Conservation (phyloP, 2,329 filamentous ascomycete species). For the Grosmannia clavigera region DNA sequence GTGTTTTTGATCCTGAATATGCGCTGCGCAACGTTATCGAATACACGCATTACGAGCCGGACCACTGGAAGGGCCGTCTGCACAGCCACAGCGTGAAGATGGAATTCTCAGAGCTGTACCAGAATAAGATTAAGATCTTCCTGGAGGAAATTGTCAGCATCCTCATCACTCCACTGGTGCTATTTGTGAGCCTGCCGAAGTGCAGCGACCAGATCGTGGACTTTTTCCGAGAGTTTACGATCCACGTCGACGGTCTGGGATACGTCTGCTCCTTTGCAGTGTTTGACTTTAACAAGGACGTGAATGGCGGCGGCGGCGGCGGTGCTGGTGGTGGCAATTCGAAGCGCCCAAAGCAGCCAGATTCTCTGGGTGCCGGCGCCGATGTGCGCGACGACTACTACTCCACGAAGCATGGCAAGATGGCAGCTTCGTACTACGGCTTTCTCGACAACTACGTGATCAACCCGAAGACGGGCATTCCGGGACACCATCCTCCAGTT, state of each 20-base stretch:
- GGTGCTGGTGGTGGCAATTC: not conserved
- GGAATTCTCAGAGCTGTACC: slow-evolving; percentile 83
- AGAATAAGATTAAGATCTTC: slow-evolving; percentile 85
- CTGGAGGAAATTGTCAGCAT: slow-evolving; percentile 87
- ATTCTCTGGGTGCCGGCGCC: slow-evolving; percentile 22
- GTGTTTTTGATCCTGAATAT: slow-evolving; percentile 84
- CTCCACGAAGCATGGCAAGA: slow-evolving; percentile 89
- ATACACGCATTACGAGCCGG: slow-evolving; percentile 83
- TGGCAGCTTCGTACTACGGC: slow-evolving; percentile 93
- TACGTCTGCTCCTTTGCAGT: slow-evolving; percentile 96
- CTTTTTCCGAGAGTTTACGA: slow-evolving; percentile 95
- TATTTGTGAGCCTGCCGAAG: slow-evolving; percentile 74
- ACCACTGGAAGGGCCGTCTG: slow-evolving; percentile 78
- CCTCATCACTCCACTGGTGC: slow-evolving; percentile 77
- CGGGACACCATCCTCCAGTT: slow-evolving; percentile 44
- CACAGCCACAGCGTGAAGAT: slow-evolving; percentile 87
- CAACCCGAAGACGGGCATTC: slow-evolving; percentile 56
- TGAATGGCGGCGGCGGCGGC: slow-evolving; percentile 20
- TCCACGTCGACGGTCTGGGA: slow-evolving; percentile 90
- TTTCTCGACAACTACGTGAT: slow-evolving; percentile 87
- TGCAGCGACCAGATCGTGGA: slow-evolving; percentile 90
- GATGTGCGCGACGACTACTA: slow-evolving; percentile 87
- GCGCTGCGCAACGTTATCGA: slow-evolving; percentile 81
- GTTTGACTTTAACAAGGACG: slow-evolving; percentile 86
- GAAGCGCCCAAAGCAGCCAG: slow-evolving; percentile 20